A percentile compares a stretch with the other conserved stretches of the same genome.
phyloP scores from a whole-genome alignment of 1,284 basidiomycete genomes.

The Cutaneotrichosporon spelunceum region DNA sequence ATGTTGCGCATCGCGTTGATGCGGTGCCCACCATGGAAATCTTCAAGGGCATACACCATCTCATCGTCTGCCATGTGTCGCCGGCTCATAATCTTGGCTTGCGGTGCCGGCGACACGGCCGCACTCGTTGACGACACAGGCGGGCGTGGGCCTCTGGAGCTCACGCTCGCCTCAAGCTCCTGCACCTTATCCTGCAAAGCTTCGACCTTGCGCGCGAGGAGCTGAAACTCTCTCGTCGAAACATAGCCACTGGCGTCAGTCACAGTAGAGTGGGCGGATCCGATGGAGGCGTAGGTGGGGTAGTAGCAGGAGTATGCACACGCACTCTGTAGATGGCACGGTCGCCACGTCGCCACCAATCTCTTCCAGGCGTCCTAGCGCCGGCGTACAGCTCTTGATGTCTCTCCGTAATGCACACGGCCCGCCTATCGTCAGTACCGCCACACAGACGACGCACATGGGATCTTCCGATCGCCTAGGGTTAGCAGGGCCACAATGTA shows the following conservation, averaged over 20 bases:
- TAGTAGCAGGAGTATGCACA: background rate
- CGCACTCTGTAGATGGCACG: background rate
- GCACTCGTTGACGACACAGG: background rate
- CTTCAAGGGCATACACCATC: slow-evolving; percentile 26
- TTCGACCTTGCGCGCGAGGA: slow-evolving; percentile 10
- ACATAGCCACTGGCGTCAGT: slow-evolving; percentile 6
- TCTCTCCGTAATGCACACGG: slow-evolving; percentile 24
- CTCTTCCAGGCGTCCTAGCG: slow-evolving; percentile 16
- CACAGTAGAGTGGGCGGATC: too few relatives aligned
- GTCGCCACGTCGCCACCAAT: background rate
- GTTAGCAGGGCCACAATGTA: background rate
- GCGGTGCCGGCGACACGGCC: background rate
- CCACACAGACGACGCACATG: slow-evolving; percentile 12
- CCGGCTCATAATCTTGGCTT: slow-evolving; percentile 13
- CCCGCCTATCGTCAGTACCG: slow-evolving; percentile 14
- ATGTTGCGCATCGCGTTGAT: slow-evolving; percentile 26
- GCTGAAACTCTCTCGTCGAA: slow-evolving; percentile 14
- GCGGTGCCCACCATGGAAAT: slow-evolving; percentile 24
- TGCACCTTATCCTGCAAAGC: slow-evolving; percentile 12
- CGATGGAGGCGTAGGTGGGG: background rate
- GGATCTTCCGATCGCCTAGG: slow-evolving; percentile 24
- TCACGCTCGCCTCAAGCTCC: slow-evolving; percentile 14
- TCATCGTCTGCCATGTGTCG: slow-evolving; percentile 24
- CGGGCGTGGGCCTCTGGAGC: background rate
- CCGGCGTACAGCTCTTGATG: slow-evolving; percentile 23